Percentiles rank a stretch among this genome's conserved stretches.
Evolutionary conservation across 768 basidiomycete species (phyloP).

Genomic region (Collybia sordida): DNA sequence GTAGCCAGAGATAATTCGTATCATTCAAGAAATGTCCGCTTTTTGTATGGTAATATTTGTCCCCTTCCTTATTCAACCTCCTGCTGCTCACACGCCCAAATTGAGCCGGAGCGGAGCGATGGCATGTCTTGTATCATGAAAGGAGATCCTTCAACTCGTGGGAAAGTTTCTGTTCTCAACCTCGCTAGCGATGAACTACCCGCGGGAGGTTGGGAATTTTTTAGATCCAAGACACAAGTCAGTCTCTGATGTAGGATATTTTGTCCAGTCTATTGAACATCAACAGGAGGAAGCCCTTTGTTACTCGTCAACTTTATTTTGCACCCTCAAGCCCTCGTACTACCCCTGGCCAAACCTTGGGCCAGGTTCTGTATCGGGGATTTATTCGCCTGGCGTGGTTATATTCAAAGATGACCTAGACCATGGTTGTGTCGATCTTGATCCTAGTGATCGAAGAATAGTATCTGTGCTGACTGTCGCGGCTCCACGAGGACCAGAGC

Average conservation of each 20-base stretch:
- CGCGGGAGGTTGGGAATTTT: conserved; percentile 31
- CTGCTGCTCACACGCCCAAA: too few relatives aligned
- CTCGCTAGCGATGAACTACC: conserved; percentile 34
- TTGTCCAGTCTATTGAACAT: neutral
- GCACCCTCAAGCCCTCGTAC: conserved; percentile 35
- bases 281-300: conserved; percentile 46
- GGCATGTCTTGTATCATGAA: too few relatives aligned
- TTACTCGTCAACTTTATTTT: conserved; percentile 46
- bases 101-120: too few relatives aligned
- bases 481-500: conserved; percentile 30
- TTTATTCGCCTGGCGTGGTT: conserved; percentile 45
- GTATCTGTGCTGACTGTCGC: conserved; percentile 49
- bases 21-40: too few relatives aligned
- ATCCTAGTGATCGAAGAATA: conserved; percentile 26
- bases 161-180: conserved; percentile 35
- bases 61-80: too few relatives aligned
- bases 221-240: conserved; percentile 31
- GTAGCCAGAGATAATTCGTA: conserved; percentile 30
- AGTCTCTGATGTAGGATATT: neutral
- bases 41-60: too few relatives aligned
- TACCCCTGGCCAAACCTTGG: conserved; percentile 51
- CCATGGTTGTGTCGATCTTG: conserved; percentile 36
- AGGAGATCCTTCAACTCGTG: conserved; percentile 19
- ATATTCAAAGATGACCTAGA: conserved; percentile 48
- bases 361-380: conserved; percentile 34